Percentiles rank a stretch among this genome's conserved stretches.
Conservation (phyloP, 2,329 filamentous ascomycete species). For the Fusarium xylarioides region DNA sequence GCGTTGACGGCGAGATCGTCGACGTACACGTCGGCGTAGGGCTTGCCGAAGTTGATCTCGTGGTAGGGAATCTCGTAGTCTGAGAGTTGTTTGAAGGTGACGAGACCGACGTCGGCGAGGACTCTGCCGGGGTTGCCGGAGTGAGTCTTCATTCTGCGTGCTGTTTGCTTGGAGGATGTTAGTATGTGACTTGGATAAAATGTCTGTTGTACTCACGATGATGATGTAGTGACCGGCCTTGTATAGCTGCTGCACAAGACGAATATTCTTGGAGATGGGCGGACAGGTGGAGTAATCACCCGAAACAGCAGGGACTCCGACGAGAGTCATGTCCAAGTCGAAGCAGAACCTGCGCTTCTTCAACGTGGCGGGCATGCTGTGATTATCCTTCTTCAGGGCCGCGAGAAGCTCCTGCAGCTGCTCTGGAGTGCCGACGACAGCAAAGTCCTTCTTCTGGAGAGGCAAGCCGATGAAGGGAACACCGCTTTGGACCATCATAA, state of each 20-base stretch:
- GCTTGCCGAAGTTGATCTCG: not conserved
- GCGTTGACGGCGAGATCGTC: not conserved
- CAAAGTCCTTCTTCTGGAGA: not conserved
- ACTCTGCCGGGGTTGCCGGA: not conserved
- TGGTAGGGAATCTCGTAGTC: not conserved
- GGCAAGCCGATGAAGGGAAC: not conserved
- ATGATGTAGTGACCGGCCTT: not conserved
- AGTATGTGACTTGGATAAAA: accelerated
- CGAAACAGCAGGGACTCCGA: not conserved
- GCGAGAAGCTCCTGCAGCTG: not conserved
- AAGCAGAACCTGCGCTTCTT: not conserved
- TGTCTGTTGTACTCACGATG: not conserved
- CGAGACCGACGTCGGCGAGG: not conserved
- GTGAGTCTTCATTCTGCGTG: not conserved
- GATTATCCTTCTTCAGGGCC: not conserved
- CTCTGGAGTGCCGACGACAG: not conserved
- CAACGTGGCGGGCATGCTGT: not conserved
- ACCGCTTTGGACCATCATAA: not conserved
- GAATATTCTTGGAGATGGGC: not conserved
- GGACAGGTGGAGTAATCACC: not conserved
- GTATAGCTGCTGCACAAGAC: not conserved
- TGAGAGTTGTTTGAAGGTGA: not conserved
- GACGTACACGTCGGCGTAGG: not conserved
- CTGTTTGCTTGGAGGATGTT: not conserved
- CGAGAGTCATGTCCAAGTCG: not conserved